Evolutionary conservation across 1,139 yeast genomes (phyloP).

Genomic region (Meyerozyma smithsonii): DNA sequence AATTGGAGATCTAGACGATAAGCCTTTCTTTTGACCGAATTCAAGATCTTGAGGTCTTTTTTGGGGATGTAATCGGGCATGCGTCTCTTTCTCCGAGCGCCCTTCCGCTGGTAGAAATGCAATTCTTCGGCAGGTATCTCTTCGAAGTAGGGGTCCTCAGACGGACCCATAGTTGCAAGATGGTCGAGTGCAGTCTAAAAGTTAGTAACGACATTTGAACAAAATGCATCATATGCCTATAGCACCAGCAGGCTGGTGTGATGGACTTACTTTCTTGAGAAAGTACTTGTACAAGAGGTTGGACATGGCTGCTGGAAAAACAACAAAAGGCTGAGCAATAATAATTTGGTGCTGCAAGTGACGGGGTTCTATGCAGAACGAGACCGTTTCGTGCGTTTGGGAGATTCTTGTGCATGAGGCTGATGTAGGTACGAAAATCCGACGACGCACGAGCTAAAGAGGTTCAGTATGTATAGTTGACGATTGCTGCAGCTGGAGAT

Average conservation of each 20-base stretch:
- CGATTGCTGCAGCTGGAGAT: no score
- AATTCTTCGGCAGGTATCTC: constrained; percentile 44
- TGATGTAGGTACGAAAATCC: no score
- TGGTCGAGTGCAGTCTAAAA: constrained; percentile 36
- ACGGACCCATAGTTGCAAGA: constrained; percentile 27
- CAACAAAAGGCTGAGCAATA: neutral
- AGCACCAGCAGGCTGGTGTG: neutral
- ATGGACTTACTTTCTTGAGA: constrained; percentile 34
- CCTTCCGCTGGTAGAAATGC: constrained; percentile 42
- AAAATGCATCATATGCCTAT: no score
- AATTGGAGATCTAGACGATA: constrained; percentile 62
- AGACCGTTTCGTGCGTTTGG: neutral
- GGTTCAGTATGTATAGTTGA: no score
- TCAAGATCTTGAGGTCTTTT: constrained; percentile 49
- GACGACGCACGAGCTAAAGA: no score
- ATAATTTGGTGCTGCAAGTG: neutral
- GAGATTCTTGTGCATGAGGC: no score
- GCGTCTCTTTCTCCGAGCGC: constrained; percentile 42
- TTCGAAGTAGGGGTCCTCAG: constrained; percentile 44
- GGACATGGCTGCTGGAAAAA: constrained; percentile 15
- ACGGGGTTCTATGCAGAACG: neutral
- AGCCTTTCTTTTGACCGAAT: constrained; percentile 54
- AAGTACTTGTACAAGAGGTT: constrained; percentile 28
- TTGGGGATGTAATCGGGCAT: constrained; percentile 54
- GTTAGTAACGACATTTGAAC: no score